phyloP scores from a whole-genome alignment of 2,329 filamentous ascomycete genomes.

The Knoxdaviesia proteae region DNA sequence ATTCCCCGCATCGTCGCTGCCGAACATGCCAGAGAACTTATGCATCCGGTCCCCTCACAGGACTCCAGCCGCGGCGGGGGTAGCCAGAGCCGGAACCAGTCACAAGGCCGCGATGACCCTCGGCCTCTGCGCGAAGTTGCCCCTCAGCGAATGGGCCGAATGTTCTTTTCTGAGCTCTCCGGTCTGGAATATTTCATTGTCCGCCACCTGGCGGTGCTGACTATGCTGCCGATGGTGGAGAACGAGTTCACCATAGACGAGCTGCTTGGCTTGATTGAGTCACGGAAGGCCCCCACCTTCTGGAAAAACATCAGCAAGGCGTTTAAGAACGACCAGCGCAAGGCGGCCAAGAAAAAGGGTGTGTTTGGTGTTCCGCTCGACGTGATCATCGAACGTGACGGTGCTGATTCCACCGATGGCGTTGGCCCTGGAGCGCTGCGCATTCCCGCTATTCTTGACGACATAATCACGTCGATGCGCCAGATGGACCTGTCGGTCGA shows the following conservation, averaged over 20 bases:
- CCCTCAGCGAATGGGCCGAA: constrained; percentile 38
- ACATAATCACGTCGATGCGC: constrained; percentile 82
- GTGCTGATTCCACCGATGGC: constrained; percentile 92
- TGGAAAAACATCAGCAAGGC: constrained; percentile 98
- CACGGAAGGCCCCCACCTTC: constrained; percentile 71
- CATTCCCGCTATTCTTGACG: constrained; percentile 87
- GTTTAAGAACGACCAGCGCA: constrained; percentile 68
- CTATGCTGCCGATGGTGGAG: constrained; percentile 82
- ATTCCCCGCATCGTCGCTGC: constrained; percentile 91
- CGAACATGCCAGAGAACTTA: constrained; percentile 84
- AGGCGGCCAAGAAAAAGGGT: constrained; percentile 72
- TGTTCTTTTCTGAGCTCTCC: constrained; percentile 90
- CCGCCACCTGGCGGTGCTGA: constrained; percentile 79
- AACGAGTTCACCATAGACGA: constrained; percentile 87
- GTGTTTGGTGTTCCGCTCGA: constrained; percentile 84
- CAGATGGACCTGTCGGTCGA: constrained; percentile 99
- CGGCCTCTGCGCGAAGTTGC: constrained; percentile 30
- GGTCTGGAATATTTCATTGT: constrained; percentile 95
- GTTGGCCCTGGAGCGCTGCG: constrained; percentile 80
- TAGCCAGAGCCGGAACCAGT: neutral
- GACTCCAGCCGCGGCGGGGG: constrained; percentile 23
- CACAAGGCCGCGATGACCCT: constrained; percentile 19
- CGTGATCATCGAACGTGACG: constrained; percentile 74
- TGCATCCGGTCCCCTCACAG: constrained; percentile 44
- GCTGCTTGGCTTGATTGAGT: constrained; percentile 78